Evolutionary conservation across 2,329 filamentous ascomycete genomes (phyloP).

Genomic region (Fusarium euwallaceae): DNA sequence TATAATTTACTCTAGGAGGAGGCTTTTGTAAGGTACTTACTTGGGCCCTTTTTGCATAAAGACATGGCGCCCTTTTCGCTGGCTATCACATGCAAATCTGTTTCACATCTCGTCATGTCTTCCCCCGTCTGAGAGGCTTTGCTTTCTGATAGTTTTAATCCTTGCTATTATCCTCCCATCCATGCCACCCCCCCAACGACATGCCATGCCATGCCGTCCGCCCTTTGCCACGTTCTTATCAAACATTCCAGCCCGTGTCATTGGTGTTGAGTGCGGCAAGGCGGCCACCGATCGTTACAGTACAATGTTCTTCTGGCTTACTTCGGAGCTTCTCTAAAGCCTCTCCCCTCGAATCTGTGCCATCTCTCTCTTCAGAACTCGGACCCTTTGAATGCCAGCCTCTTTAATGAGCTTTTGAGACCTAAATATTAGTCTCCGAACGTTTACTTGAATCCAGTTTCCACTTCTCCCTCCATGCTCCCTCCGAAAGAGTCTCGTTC

Average conservation of each 20-base stretch:
- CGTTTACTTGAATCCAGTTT: background rate
- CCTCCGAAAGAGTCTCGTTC: constrained; percentile 17
- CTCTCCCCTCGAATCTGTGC: constrained; percentile 12
- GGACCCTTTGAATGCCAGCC: background rate
- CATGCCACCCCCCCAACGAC: constrained; percentile 20
- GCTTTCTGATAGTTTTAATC: background rate
- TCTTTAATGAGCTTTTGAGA: background rate
- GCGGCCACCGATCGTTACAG: constrained; percentile 22
- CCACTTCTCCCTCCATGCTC: constrained; percentile 2
- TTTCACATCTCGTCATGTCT: constrained; percentile 38
- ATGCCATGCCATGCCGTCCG: constrained; percentile 28
- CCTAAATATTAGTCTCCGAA: background rate
- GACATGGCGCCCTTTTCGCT: constrained; percentile 12
- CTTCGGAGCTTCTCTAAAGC: constrained; percentile 18
- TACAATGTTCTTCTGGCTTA: constrained; percentile 8
- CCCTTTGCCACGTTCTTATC: constrained; percentile 40
- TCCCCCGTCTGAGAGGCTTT: constrained; percentile 14
- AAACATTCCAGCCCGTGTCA: constrained; percentile 33
- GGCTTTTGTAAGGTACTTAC: constrained; percentile 17
- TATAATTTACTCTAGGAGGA: constrained; percentile 4
- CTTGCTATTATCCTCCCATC: constrained; percentile 8
- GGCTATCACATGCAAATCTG: constrained; percentile 45
- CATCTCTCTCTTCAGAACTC: background rate
- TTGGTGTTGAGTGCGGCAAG: constrained; percentile 29
- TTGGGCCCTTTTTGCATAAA: constrained; percentile 10